Evolutionary conservation across 2,329 filamentous ascomycete genomes (phyloP).

Genomic region (Cladosporium sp.): DNA sequence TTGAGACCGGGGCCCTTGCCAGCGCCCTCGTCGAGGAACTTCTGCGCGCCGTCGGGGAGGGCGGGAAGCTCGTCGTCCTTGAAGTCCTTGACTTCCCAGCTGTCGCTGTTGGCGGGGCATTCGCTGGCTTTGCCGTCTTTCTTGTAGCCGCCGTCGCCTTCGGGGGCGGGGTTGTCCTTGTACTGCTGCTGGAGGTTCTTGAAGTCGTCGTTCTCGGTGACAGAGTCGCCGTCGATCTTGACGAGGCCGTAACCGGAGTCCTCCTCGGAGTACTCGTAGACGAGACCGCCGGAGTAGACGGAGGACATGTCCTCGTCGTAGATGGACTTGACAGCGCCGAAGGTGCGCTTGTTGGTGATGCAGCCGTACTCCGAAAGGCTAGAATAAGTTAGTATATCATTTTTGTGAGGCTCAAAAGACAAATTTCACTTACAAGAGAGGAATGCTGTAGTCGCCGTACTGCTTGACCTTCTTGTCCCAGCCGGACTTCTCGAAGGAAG

Average conservation of each 20-base stretch:
- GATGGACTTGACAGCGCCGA: constrained; percentile 71
- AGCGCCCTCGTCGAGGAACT: constrained; percentile 55
- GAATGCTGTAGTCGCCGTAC: constrained; percentile 79
- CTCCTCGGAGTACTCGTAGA: constrained; percentile 91
- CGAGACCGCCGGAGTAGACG: constrained; percentile 92
- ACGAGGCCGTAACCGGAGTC: constrained; percentile 77
- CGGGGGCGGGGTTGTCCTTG: constrained; percentile 45
- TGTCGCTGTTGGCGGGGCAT: constrained; percentile 50
- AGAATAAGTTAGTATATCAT: constrained; percentile 14
- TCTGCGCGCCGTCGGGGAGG: constrained; percentile 50
- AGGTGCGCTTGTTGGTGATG: constrained; percentile 73
- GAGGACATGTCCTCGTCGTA: constrained; percentile 78
- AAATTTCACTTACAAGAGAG: constrained; percentile 59
- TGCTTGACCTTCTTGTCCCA: constrained; percentile 87
- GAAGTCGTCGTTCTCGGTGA: constrained; percentile 59
- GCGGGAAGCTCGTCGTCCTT: constrained; percentile 48
- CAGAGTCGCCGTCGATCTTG: constrained; percentile 50
- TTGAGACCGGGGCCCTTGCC: constrained; percentile 53
- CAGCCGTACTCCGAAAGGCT: constrained; percentile 91
- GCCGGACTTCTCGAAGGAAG: constrained; percentile 63
- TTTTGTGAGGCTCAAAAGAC: not conserved
- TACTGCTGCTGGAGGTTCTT: constrained; percentile 49
- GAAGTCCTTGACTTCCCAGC: constrained; percentile 52
- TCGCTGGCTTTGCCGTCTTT: constrained; percentile 45
- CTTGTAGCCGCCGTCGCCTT: constrained; percentile 57